Conservation (phyloP, 106 monocot genomes). For the Dendrobium nobile region DNA sequence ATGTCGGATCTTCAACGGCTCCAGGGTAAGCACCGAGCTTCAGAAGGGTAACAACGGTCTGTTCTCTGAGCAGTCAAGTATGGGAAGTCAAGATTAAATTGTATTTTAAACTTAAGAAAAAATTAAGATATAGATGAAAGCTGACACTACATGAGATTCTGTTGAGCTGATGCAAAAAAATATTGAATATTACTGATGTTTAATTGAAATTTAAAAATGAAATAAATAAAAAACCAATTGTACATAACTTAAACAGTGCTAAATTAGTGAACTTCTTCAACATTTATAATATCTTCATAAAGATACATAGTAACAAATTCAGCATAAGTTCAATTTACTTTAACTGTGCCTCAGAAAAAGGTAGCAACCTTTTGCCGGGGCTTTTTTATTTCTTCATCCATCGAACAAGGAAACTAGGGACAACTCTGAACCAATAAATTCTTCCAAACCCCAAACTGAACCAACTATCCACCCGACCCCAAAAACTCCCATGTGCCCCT, state of each 20-base stretch:
- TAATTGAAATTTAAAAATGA: neutral
- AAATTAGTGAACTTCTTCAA: neutral
- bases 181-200: neutral
- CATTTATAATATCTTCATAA: neutral
- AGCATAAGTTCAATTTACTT: no score
- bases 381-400: no score
- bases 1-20: conserved; percentile 62
- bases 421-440: no score
- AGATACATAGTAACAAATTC: neutral
- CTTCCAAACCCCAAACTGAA: no score
- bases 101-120: neutral
- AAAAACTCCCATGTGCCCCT: no score
- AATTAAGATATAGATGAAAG: neutral
- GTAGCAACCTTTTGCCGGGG: no score
- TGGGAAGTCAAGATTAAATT: neutral
- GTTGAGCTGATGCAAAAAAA: neutral
- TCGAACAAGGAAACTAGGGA: no score
- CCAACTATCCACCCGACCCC: no score
- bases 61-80: conserved; percentile 42
- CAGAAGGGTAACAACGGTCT: conserved; percentile 43
- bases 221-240: neutral
- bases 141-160: neutral
- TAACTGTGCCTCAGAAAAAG: no score
- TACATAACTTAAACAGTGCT: neutral
- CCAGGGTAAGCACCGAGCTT: conserved; percentile 54